These are phyloP conservation scores for Colletotrichum sojae DNA, from an alignment of 2,329 filamentous ascomycete species.

Conservation along the genomic window DNA sequence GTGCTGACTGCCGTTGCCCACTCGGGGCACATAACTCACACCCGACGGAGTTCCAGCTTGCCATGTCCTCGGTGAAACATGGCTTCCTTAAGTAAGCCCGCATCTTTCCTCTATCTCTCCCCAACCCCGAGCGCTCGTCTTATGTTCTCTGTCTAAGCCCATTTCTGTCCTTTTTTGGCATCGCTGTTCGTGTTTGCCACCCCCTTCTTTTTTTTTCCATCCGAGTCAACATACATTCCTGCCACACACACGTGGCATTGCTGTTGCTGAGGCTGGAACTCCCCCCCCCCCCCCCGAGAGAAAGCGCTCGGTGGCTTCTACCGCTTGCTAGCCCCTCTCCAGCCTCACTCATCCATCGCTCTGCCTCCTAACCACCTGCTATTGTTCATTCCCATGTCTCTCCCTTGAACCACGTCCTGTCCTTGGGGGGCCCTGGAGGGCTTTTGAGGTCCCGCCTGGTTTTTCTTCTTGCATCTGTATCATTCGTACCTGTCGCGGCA, in stretches of 20 bases:
- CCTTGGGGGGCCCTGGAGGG: slow-evolving; percentile 12
- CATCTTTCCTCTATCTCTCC: background rate
- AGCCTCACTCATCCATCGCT: slow-evolving; percentile 25
- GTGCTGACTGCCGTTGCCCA: background rate
- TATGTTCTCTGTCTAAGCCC: slow-evolving; percentile 4
- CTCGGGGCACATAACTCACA: slow-evolving; percentile 29
- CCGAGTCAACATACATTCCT: slow-evolving; percentile 15
- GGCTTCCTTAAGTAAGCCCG: slow-evolving; percentile 40
- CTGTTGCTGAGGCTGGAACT: slow-evolving; percentile 29
- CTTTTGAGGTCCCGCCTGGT: slow-evolving; percentile 25
- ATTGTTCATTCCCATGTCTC: slow-evolving; percentile 36
- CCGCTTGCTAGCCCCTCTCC: slow-evolving; percentile 5
- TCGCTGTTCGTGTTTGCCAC: slow-evolving; percentile 9
- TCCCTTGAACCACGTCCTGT: slow-evolving; percentile 34
- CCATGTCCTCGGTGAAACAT: slow-evolving; percentile 38
- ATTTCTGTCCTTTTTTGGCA: slow-evolving; percentile 3
- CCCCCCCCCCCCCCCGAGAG: slow-evolving; percentile 32
- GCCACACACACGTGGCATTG: slow-evolving; percentile 18
- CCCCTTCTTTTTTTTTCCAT: slow-evolving; percentile 1
- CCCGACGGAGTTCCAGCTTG: slow-evolving; percentile 19
- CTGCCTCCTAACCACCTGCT: slow-evolving; percentile 1
- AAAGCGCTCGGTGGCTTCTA: slow-evolving; percentile 25
- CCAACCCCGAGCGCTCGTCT: slow-evolving; percentile 13
- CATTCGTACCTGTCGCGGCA: background rate
- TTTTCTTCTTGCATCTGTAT: slow-evolving; percentile 8